Evolutionary conservation across 2,329 filamentous ascomycete genomes (phyloP).

Genomic region (Colletotrichum phormii): DNA sequence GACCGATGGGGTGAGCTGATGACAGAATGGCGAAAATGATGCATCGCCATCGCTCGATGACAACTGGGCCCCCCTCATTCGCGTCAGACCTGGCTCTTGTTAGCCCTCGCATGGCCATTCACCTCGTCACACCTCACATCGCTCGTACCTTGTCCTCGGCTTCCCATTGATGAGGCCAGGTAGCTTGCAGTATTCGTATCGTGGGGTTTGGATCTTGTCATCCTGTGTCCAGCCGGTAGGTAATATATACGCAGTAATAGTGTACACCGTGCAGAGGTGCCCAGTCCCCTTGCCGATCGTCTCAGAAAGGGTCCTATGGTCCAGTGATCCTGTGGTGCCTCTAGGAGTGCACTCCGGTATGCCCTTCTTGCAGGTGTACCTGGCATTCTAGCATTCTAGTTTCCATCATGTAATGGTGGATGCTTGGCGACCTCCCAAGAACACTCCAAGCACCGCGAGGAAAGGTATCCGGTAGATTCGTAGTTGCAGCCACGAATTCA

Average conservation of each 20-base stretch:
- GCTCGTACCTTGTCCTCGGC: background rate
- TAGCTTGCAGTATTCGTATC: background rate
- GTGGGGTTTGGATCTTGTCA: background rate
- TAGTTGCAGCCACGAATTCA: constrained; percentile 30
- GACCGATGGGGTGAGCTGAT: constrained; percentile 32
- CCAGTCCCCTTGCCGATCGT: background rate
- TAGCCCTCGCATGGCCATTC: constrained; percentile 18
- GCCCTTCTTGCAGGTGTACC: constrained; percentile 21
- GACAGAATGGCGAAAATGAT: constrained; percentile 35
- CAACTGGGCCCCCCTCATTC: constrained; percentile 8
- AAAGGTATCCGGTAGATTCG: constrained; percentile 17
- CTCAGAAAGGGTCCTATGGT: background rate
- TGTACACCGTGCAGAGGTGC: background rate
- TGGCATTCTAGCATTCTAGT: constrained; percentile 34
- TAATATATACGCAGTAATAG: too few species aligned
- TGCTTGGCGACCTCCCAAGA: background rate
- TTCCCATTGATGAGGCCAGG: background rate
- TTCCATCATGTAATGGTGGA: constrained; percentile 34
- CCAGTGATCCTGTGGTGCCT: background rate
- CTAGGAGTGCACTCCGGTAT: background rate
- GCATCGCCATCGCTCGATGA: constrained; percentile 14
- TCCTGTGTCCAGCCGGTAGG: background rate
- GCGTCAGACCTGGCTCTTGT: constrained; percentile 15
- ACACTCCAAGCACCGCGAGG: background rate
- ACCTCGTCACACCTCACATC: constrained; percentile 19